Evolutionary conservation across 192 early-diverging fungal species (phyloP), one percentile per base, ranked within the genome.

Genomic region (Phlyctochytrium planicorne): DNA sequence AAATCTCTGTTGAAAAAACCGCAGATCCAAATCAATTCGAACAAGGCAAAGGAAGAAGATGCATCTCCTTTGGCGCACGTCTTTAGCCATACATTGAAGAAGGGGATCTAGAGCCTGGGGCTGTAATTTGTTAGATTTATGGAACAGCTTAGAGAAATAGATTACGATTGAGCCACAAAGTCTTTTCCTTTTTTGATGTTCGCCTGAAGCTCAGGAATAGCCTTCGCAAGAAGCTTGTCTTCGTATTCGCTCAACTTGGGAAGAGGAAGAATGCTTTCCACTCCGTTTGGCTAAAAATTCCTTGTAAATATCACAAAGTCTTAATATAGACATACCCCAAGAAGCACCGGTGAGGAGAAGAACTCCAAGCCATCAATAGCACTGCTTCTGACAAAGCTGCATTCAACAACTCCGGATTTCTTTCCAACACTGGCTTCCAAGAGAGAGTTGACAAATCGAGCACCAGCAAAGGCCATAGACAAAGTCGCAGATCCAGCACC

Each of bases 151-250:
- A n/a, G n/a, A n/a, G n/a, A n/a, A n/a, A n/a, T n/a, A n/a, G n/a
- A n/a, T 37, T 71, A 71, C 69, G 69, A 61, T 53, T 71, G 63
- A 53, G 62, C 65, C 75, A 90, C 88, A 85, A 96, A 98, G 63
- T 83, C 81, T 52, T 89, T 78, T 33, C 97, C 97, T 81, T 88
- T 88, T 62, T 80, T 69, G 69, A 88, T 88, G 79, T 83, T 87
- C 35, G 65, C 63, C 75, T 87, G 82, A 37, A 88, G 78, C 63
- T 87, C 82, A 32, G 81, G 73, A 53, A 88, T 73, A 52, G 75
- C 75, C 59, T 78, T 82, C 20, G 71, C 79, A 23, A 79, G 72
- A 16, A 88, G 77, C 61, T 78, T 72, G 74, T 88, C 55, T 72
- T 88, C 86, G 71, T 81, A 74, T 25, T 62, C 82, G 66, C 65